Evolutionary conservation across 495 filamentous ascomycete genomes (phyloP).

Genomic region (Podospora conica): DNA sequence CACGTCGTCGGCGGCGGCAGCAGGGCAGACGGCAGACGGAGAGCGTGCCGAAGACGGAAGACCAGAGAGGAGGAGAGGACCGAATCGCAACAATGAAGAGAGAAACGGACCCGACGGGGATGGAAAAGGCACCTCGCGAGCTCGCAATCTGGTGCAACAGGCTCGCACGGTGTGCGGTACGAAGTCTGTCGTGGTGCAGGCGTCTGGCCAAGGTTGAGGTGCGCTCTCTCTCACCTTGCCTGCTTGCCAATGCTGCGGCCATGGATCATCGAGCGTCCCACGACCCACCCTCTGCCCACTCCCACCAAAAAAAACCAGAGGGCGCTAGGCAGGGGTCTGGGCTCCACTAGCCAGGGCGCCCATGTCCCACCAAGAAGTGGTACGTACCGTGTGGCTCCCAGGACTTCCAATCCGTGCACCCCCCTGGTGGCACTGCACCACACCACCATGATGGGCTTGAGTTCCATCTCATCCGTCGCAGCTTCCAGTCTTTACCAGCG

Average conservation of each 20-base stretch:
- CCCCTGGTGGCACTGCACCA: neutral
- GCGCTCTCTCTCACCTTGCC: neutral
- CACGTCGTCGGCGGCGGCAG: neutral
- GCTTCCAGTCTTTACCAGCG: neutral
- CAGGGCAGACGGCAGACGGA: neutral
- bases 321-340: neutral
- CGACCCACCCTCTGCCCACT: neutral
- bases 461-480: neutral
- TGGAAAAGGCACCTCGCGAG: neutral
- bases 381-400: neutral
- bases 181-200: neutral
- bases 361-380: neutral
- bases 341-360: neutral
- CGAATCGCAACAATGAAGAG: too few relatives aligned
- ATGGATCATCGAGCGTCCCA: neutral
- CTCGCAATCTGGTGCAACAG: neutral
- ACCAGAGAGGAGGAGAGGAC: too few relatives aligned
- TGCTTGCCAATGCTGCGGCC: too few relatives aligned
- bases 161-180: neutral
- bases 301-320: neutral
- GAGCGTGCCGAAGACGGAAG: neutral
- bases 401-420: neutral
- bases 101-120: too few relatives aligned
- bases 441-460: neutral
- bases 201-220: neutral